Conservation (phyloP, 192 early-diverging fungal species). For the Backusella parvicylindrica region DNA sequence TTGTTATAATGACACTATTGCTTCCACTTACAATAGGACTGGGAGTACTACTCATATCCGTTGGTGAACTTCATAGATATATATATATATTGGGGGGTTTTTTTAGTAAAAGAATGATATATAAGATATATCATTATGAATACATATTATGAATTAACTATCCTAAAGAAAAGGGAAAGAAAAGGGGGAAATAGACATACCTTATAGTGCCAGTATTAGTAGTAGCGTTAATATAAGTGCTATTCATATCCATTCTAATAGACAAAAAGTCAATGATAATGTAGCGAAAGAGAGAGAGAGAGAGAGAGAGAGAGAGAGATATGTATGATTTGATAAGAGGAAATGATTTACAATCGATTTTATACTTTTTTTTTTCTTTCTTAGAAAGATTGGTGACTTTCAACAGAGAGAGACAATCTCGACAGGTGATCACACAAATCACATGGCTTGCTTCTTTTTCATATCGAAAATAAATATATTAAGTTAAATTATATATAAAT, state of each 20-base stretch:
- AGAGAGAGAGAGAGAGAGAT: background rate
- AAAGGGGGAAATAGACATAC: background rate
- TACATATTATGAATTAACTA: too few species aligned
- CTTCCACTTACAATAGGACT: background rate
- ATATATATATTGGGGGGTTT: too few species aligned
- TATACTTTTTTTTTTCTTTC: background rate
- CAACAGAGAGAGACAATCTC: background rate
- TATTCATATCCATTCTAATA: too few species aligned
- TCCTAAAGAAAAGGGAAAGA: background rate
- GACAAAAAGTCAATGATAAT: too few species aligned
- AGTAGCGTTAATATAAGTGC: too few species aligned
- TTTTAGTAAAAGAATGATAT: too few species aligned
- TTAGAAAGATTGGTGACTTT: background rate
- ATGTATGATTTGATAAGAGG: background rate
- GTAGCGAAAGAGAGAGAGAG: too few species aligned
- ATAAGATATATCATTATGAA: too few species aligned
- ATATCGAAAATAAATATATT: background rate
- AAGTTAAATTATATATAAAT: background rate
- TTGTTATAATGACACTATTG: background rate
- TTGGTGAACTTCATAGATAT: background rate
- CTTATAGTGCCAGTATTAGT: background rate
- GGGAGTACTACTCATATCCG: background rate
- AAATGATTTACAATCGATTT: background rate
- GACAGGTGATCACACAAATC: background rate
- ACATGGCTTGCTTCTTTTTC: background rate